Evolutionary conservation across 495 filamentous ascomycete genomes (phyloP).

Genomic region (Elasticomyces elasticus): DNA sequence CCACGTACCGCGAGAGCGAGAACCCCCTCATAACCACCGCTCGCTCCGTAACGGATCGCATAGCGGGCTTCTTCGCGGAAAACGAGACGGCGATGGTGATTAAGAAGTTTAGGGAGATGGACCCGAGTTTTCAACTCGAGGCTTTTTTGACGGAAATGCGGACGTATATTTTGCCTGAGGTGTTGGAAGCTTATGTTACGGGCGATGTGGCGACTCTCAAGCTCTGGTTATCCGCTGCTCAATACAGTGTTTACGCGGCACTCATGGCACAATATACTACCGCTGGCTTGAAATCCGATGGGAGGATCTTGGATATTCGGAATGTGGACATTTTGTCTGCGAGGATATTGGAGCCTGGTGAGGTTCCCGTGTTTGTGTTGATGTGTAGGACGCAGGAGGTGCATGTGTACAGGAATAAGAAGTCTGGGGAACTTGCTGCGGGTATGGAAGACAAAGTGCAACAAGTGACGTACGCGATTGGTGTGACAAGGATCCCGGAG

Average conservation of each 20-base stretch:
- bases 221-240: slow-evolving; percentile 88
- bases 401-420: slow-evolving; percentile 86
- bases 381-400: slow-evolving; percentile 96
- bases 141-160: slow-evolving; percentile 87
- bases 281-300: slow-evolving; percentile 85
- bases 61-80: slow-evolving; percentile 94
- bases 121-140: slow-evolving; percentile 89
- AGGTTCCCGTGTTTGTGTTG: slow-evolving; percentile 94
- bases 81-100: slow-evolving; percentile 96
- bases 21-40: slow-evolving; percentile 91
- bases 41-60: slow-evolving; percentile 80
- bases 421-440: slow-evolving; percentile 81
- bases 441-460: slow-evolving; percentile 99
- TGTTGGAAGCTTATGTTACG: slow-evolving; percentile 95
- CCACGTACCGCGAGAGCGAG: slow-evolving; percentile 85
- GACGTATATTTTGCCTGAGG: slow-evolving; percentile 96
- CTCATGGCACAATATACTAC: slow-evolving; percentile 89
- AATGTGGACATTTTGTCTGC: slow-evolving; percentile 85
- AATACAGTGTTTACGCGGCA: slow-evolving; percentile 89
- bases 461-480: slow-evolving; percentile 94
- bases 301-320: slow-evolving; percentile 86
- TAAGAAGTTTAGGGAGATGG: slow-evolving; percentile 95
- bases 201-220: slow-evolving; percentile 84
- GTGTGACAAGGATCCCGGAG: slow-evolving; percentile 82
- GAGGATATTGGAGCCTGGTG: slow-evolving; percentile 88